A percentile compares a stretch with the other conserved stretches of the same genome.
Evolutionary conservation across 768 basidiomycete genomes (phyloP).

Genomic region (Dendrothele bispora): DNA sequence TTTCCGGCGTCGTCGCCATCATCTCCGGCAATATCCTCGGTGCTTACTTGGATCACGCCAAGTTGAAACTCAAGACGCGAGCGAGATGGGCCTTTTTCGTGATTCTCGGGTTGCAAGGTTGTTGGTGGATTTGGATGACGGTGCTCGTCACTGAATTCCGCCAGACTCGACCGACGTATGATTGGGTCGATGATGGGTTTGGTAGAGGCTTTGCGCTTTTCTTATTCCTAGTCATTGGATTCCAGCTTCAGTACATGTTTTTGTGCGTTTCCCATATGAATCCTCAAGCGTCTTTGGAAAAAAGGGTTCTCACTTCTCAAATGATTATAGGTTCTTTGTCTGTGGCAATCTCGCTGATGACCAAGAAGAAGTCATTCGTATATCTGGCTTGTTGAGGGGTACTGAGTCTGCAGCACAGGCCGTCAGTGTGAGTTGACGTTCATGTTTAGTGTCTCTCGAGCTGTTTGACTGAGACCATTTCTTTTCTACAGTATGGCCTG

Average conservation of each 20-base stretch:
- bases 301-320: no score
- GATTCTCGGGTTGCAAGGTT: conserved; percentile 2
- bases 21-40: conserved; percentile 5
- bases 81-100: conserved; percentile 4
- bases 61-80: conserved; percentile 5
- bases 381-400: not conserved
- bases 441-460: no score
- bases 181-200: conserved; percentile 7
- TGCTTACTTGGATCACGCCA: not conserved
- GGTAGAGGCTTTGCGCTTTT: conserved; percentile 3
- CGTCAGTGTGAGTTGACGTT: no score
- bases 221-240: conserved; percentile 1
- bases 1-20: conserved; percentile 6
- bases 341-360: not conserved
- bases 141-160: conserved; percentile 7
- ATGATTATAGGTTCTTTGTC: conserved; percentile 2
- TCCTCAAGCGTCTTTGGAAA: no score
- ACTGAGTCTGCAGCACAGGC: not conserved
- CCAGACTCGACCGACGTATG: conserved; percentile 1
- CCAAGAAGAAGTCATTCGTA: not conserved
- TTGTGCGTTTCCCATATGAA: not conserved
- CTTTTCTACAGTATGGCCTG: no score
- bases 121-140: conserved; percentile 7
- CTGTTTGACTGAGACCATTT: no score
- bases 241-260: conserved; percentile 8